phyloP scores from a whole-genome alignment of 768 basidiomycete genomes.

The Omphalotus guepiniiformis region DNA sequence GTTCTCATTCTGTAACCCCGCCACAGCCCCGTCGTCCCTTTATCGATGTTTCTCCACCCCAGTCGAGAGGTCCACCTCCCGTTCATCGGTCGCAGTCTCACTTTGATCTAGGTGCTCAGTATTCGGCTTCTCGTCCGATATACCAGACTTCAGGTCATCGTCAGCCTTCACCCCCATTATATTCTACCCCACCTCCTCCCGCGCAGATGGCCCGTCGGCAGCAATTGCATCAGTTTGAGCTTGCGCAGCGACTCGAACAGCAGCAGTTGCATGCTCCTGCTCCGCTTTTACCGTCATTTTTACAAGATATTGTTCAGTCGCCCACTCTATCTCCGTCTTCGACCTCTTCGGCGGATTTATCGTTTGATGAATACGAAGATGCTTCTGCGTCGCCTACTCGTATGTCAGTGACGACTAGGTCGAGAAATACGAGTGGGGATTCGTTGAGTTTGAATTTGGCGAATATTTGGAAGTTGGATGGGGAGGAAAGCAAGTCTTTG shows the following conservation, averaged over 20 bases:
- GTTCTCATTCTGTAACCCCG: constrained; percentile 44
- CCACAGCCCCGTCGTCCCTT: constrained; percentile 37
- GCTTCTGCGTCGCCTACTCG: not conserved
- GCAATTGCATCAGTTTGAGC: constrained; percentile 14
- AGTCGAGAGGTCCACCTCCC: constrained; percentile 21
- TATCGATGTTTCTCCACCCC: constrained; percentile 31
- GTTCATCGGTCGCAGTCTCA: constrained; percentile 54
- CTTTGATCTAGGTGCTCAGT: constrained; percentile 41
- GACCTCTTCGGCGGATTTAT: constrained; percentile 62
- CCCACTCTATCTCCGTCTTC: constrained; percentile 64
- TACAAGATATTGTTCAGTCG: constrained; percentile 70
- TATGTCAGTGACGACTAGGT: constrained; percentile 3
- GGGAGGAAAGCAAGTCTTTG: constrained; percentile 60
- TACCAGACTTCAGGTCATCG: constrained; percentile 63
- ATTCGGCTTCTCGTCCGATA: constrained; percentile 46
- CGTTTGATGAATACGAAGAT: constrained; percentile 49
- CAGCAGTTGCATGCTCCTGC: constrained; percentile 32
- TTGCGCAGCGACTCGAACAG: constrained; percentile 16
- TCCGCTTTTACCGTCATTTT: constrained; percentile 69
- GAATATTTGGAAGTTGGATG: constrained; percentile 73
- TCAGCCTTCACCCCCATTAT: constrained; percentile 31
- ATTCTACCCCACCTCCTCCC: constrained; percentile 31
- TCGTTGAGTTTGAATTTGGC: constrained; percentile 25
- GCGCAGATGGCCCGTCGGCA: constrained; percentile 17
- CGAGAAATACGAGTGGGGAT: constrained; percentile 13